These are phyloP conservation scores for Pelargonium citronellum DNA, from an alignment of 441 rosid genomes.

Conservation along the genomic window DNA sequence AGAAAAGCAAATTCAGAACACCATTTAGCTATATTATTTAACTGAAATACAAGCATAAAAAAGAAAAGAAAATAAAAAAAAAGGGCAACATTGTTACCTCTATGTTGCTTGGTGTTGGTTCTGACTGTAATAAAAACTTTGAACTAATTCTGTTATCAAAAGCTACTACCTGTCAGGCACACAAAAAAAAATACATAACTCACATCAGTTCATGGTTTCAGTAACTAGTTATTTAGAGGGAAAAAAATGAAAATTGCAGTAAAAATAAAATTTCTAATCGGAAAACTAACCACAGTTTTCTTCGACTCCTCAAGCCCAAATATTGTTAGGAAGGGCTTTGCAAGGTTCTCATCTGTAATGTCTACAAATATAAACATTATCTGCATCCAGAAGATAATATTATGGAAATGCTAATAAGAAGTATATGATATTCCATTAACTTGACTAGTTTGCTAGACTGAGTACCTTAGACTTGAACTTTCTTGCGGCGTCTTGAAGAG, in stretches of 20 bases:
- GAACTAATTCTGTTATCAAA: constrained; percentile 59
- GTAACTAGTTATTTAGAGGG: constrained; percentile 5
- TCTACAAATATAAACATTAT: constrained; percentile 64
- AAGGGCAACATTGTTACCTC: constrained; percentile 43
- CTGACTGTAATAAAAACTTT: constrained; percentile 69
- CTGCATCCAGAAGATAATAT: constrained; percentile 36
- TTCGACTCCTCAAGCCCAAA: constrained; percentile 75
- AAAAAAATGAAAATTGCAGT: background rate
- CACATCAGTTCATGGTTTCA: constrained; percentile 17
- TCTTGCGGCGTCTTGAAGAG: constrained; percentile 72
- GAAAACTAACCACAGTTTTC: constrained; percentile 51
- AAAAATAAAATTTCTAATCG: constrained; percentile 9
- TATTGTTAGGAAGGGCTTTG: constrained; percentile 81
- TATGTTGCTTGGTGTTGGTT: constrained; percentile 60
- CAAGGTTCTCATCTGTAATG: constrained; percentile 62
- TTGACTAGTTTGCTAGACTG: constrained; percentile 14
- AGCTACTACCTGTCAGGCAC: constrained; percentile 62
- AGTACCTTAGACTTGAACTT: constrained; percentile 65
- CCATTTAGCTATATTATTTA: background rate
- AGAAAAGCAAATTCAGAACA: constrained; percentile 24
- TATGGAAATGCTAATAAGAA: constrained; percentile 17
- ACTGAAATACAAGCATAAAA: background rate
- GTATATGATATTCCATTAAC: background rate
- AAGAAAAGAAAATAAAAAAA: background rate
- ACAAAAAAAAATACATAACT: constrained; percentile 7